Conservation (phyloP, 345 rosid species). For the Gossypium raimondii region DNA sequence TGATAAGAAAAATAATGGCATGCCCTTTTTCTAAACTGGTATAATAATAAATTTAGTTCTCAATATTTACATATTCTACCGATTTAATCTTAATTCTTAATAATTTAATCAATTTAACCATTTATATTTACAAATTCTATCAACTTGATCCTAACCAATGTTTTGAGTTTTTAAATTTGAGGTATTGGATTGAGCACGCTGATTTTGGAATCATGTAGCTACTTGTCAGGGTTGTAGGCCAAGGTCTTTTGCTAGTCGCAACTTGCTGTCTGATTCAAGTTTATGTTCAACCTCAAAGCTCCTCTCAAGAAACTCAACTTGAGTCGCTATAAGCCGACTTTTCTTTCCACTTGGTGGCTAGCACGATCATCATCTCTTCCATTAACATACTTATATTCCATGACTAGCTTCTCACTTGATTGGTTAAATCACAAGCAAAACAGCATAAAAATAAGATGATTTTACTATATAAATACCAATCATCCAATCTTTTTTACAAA, state of each 20-base stretch:
- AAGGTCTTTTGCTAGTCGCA: conserved; percentile 57
- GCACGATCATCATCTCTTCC: conserved; percentile 30
- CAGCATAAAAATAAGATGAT: not conserved
- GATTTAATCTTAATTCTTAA: too few relatives aligned
- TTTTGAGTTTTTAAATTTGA: too few relatives aligned
- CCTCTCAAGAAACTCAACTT: conserved; percentile 63
- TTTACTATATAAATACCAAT: not conserved
- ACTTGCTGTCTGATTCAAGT: conserved; percentile 71
- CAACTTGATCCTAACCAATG: too few relatives aligned
- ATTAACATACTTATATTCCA: conserved; percentile 21
- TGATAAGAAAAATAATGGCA: too few relatives aligned
- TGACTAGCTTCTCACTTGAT: conserved; percentile 31
- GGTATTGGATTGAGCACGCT: conserved; percentile 55
- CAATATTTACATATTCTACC: too few relatives aligned
- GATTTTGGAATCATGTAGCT: conserved; percentile 78
- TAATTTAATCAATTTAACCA: too few relatives aligned
- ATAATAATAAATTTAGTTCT: too few relatives aligned
- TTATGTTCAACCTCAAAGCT: conserved; percentile 59
- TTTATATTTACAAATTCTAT: too few relatives aligned
- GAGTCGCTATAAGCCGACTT: conserved; percentile 50
- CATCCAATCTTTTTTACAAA: not conserved
- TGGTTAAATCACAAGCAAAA: not conserved
- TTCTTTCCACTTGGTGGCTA: conserved; percentile 39
- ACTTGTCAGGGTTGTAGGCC: conserved; percentile 76
- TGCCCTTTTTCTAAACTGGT: too few relatives aligned